A percentile compares a stretch with the other conserved stretches of the same genome.
Evolutionary conservation across 2,329 filamentous ascomycete genomes (phyloP).

Genomic region (Diaporthe batatas): DNA sequence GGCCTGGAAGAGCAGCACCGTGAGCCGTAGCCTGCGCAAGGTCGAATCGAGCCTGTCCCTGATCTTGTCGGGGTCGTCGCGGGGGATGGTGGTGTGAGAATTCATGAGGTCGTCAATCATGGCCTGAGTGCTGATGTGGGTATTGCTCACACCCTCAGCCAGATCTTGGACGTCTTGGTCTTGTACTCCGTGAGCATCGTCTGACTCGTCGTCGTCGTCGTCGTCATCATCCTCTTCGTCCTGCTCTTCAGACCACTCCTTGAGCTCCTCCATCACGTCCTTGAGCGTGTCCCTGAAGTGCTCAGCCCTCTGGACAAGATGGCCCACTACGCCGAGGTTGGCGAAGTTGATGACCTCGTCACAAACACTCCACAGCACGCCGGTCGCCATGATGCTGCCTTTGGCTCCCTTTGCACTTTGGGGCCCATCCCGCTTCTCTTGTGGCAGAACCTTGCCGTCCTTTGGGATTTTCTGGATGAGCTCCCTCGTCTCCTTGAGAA

Average conservation of each 20-base stretch:
- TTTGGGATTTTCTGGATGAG: slow-evolving; percentile 72
- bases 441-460: slow-evolving; percentile 67
- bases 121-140: slow-evolving; percentile 61
- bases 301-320: slow-evolving; percentile 79
- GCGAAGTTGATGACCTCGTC: slow-evolving; percentile 77
- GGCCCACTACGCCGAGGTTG: slow-evolving; percentile 75
- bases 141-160: slow-evolving; percentile 48
- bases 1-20: slow-evolving; percentile 77
- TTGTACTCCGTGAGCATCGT: slow-evolving; percentile 56
- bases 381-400: slow-evolving; percentile 75
- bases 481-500: slow-evolving; percentile 72
- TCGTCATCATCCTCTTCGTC: slow-evolving; percentile 71
- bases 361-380: slow-evolving; percentile 86
- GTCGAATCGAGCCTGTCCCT: slow-evolving; percentile 74
- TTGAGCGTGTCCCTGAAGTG: slow-evolving; percentile 81
- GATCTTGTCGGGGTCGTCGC: slow-evolving; percentile 73
- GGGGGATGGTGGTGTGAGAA: slow-evolving; percentile 71
- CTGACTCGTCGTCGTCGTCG: slow-evolving; percentile 62
- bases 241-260: slow-evolving; percentile 86
- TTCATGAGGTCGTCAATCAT: slow-evolving; percentile 78
- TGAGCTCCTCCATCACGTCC: slow-evolving; percentile 87
- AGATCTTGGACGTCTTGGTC: slow-evolving; percentile 59
- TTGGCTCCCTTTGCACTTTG: slow-evolving; percentile 54
- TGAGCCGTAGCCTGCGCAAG: slow-evolving; percentile 75
- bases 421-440: slow-evolving; percentile 61